These are phyloP conservation scores for Eutrema yunnanense DNA, from an alignment of 345 rosid genomes.

Conservation along the genomic window DNA sequence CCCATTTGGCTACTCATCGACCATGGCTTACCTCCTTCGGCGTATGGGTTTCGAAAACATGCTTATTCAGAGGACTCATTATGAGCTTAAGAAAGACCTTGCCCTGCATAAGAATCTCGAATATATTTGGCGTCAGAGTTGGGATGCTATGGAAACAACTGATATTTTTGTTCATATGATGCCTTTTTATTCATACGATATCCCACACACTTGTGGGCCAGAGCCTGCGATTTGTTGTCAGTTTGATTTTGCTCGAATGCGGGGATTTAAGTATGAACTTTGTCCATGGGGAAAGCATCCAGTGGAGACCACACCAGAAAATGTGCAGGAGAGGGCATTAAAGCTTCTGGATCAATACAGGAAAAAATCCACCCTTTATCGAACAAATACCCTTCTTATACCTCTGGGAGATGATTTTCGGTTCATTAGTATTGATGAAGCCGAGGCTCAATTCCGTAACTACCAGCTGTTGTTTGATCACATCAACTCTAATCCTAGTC, in stretches of 20 bases:
- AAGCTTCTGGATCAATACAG: conserved; percentile 85
- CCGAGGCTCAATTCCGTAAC: conserved; percentile 92
- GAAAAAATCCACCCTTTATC: conserved; percentile 80
- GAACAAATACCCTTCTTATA: conserved; percentile 86
- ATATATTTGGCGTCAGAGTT: conserved; percentile 92
- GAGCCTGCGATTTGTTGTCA: conserved; percentile 99
- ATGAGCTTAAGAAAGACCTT: conserved; percentile 97
- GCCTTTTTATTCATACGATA: conserved; percentile 97
- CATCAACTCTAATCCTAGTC: conserved; percentile 80
- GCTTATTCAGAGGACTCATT: conserved; percentile 99
- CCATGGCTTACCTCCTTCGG: conserved; percentile 94
- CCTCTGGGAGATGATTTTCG: conserved; percentile 99
- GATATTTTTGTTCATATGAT: conserved; percentile 98
- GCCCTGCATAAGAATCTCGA: conserved; percentile 84
- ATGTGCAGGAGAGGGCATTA: conserved; percentile 85
- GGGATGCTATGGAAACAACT: conserved; percentile 91
- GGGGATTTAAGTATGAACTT: conserved; percentile 54
- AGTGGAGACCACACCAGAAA: conserved; percentile 64
- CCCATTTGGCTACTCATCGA: conserved; percentile 96
- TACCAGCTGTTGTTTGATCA: conserved; percentile 86
- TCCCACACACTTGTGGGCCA: conserved; percentile 99
- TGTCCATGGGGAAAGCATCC: conserved; percentile 90
- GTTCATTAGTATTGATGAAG: conserved; percentile 68
- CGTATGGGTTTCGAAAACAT: conserved; percentile 99
- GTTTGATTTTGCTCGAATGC: conserved; percentile 86